These are phyloP conservation scores for Schwanniomyces pseudopolymorphus DNA, from an alignment of 805 yeast genomes.

Conservation along the genomic window DNA sequence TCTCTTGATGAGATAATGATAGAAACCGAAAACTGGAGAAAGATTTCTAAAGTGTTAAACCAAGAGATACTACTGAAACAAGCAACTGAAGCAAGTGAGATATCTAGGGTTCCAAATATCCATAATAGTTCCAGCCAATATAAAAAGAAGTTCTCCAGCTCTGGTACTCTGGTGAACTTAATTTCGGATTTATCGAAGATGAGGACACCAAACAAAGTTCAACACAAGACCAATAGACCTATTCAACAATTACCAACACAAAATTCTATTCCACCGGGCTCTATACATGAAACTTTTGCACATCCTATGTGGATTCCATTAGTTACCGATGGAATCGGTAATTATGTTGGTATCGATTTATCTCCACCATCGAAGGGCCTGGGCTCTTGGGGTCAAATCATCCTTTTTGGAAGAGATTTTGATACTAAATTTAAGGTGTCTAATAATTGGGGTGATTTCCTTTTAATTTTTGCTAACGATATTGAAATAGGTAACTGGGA, in stretches of 20 bases:
- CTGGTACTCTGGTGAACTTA: not conserved
- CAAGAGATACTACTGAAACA: slow-evolving; percentile 23
- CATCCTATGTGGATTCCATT: slow-evolving; percentile 91
- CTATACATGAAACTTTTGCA: slow-evolving; percentile 76
- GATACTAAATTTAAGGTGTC: slow-evolving; percentile 88
- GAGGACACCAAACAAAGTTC: slow-evolving; percentile 1
- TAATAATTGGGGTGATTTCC: slow-evolving; percentile 84
- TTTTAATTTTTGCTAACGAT: slow-evolving; percentile 81
- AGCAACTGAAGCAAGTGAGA: slow-evolving; percentile 14
- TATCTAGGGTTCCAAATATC: slow-evolving; percentile 21
- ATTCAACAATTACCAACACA: slow-evolving; percentile 37
- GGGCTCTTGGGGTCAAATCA: slow-evolving; percentile 81
- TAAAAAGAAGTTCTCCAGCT: slow-evolving; percentile 15
- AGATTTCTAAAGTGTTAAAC: slow-evolving; percentile 50
- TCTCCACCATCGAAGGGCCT: slow-evolving; percentile 61
- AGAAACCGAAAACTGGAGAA: slow-evolving; percentile 85
- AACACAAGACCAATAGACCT: not conserved
- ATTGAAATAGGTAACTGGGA: slow-evolving; percentile 80
- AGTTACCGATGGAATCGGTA: slow-evolving; percentile 84
- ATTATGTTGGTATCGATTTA: slow-evolving; percentile 87
- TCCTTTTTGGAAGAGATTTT: slow-evolving; percentile 89
- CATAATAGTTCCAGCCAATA: slow-evolving; percentile 13
- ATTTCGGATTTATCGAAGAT: slow-evolving; percentile 8
- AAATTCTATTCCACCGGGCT: slow-evolving; percentile 73
- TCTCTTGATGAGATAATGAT: slow-evolving; percentile 77